These are phyloP conservation scores for Lactarius sp. DNA, from an alignment of 768 basidiomycete species.

Conservation along the genomic window DNA sequence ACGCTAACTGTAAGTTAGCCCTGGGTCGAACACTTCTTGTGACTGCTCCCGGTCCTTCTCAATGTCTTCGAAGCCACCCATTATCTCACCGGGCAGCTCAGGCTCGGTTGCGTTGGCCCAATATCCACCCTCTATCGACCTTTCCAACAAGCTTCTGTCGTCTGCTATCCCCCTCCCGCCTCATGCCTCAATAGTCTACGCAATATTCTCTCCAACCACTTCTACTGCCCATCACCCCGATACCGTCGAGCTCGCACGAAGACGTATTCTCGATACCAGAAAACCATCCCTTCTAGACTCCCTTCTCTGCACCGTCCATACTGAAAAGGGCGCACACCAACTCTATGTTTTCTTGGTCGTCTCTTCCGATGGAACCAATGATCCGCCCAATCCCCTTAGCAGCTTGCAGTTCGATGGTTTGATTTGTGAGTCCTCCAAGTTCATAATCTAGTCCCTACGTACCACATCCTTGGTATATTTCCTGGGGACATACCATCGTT, in stretches of 20 bases:
- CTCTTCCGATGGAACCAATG: slow-evolving; percentile 32
- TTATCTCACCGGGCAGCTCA: slow-evolving; percentile 31
- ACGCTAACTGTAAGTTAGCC: neutral
- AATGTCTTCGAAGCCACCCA: slow-evolving; percentile 31
- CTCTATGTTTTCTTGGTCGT: slow-evolving; percentile 59
- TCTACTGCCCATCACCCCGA: slow-evolving; percentile 34
- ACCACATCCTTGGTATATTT: neutral
- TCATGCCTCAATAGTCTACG: slow-evolving; percentile 42
- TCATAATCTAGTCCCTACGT: neutral
- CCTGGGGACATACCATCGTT: neutral
- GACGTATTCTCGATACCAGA: slow-evolving; percentile 41
- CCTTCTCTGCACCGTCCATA: slow-evolving; percentile 47
- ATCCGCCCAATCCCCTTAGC: slow-evolving; percentile 34
- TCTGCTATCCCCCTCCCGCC: slow-evolving; percentile 44
- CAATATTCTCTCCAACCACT: slow-evolving; percentile 38
- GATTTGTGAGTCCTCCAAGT: slow-evolving; percentile 40
- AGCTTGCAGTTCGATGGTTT: slow-evolving; percentile 46
- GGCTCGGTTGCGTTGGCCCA: slow-evolving; percentile 31
- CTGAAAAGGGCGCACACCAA: slow-evolving; percentile 39
- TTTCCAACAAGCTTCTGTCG: slow-evolving; percentile 41
- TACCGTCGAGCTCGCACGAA: slow-evolving; percentile 52
- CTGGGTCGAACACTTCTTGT: neutral
- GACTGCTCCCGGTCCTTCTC: neutral
- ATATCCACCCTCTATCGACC: slow-evolving; percentile 33
- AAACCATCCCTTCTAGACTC: slow-evolving; percentile 42